Percentiles rank a stretch among this genome's conserved stretches.
These are phyloP conservation scores for Gastrolobium bilobum DNA, from an alignment of 306 rosid species.

Conservation along the genomic window DNA sequence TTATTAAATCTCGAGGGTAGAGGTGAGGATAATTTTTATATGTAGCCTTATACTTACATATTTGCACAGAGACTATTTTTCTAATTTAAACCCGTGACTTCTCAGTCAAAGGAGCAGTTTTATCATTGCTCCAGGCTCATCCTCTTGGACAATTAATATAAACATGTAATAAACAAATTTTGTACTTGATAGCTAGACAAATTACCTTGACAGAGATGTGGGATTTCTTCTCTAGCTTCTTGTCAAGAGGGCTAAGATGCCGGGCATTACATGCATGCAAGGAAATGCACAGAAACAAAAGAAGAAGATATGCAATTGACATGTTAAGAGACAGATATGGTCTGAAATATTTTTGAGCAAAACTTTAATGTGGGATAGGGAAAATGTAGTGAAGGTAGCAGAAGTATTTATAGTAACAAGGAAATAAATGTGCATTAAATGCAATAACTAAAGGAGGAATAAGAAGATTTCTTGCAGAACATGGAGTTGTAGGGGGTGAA, in stretches of 20 bases:
- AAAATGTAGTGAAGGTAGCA: conserved; percentile 39
- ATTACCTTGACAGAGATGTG: conserved; percentile 55
- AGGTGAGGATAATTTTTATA: no score
- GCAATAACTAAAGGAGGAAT: conserved; percentile 52
- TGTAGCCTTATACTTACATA: no score
- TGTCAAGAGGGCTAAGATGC: conserved; percentile 38
- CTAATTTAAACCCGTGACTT: no score
- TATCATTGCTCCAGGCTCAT: no score
- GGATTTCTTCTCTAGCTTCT: conserved; percentile 45
- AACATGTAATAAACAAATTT: background rate
- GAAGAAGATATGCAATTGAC: conserved; percentile 59
- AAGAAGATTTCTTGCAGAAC: conserved; percentile 61
- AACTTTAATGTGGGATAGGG: conserved; percentile 29
- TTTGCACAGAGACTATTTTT: no score
- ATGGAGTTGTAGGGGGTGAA: conserved; percentile 64
- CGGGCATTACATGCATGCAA: conserved; percentile 76
- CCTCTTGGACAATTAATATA: background rate
- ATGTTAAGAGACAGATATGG: conserved; percentile 34
- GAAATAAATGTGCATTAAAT: conserved; percentile 64
- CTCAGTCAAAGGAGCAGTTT: no score
- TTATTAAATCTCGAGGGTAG: no score
- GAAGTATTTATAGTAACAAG: conserved; percentile 46
- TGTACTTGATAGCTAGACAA: background rate
- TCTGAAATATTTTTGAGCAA: conserved; percentile 13
- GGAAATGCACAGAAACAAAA: conserved; percentile 66